Conservation (phyloP, 495 filamentous ascomycete species). For the Aspergillus sparsus region DNA sequence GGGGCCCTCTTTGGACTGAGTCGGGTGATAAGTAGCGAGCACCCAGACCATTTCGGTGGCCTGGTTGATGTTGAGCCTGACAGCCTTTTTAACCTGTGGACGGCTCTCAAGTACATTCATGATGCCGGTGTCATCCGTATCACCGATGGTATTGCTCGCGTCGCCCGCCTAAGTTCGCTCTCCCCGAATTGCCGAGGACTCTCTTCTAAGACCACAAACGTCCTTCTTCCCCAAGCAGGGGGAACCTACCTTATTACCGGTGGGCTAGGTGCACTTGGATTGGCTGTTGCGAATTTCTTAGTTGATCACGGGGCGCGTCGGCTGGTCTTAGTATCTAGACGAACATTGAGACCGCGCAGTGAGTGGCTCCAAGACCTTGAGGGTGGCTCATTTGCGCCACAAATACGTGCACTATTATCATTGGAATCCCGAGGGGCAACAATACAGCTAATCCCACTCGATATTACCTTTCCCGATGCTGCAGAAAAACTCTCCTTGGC, state of each 20-base stretch:
- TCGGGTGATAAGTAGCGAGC: slow-evolving; percentile 42
- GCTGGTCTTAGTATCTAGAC: slow-evolving; percentile 44
- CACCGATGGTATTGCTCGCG: slow-evolving; percentile 41
- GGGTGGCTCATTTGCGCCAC: too few relatives aligned
- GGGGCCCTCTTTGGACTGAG: slow-evolving; percentile 38
- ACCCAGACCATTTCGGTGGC: slow-evolving; percentile 39
- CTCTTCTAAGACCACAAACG: too few relatives aligned
- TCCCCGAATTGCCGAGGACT: slow-evolving; percentile 19
- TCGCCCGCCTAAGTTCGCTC: slow-evolving; percentile 34
- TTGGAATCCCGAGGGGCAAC: slow-evolving; percentile 25
- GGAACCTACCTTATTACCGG: slow-evolving; percentile 52
- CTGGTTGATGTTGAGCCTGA: slow-evolving; percentile 40
- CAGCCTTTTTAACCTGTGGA: slow-evolving; percentile 26
- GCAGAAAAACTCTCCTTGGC: slow-evolving; percentile 16
- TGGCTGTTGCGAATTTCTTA: slow-evolving; percentile 38
- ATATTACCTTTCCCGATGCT: slow-evolving; percentile 26
- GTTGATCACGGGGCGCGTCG: slow-evolving; percentile 44
- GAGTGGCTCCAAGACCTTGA: too few relatives aligned
- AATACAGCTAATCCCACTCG: slow-evolving; percentile 29
- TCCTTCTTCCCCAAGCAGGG: slow-evolving; percentile 31
- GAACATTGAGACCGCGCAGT: slow-evolving; percentile 31
- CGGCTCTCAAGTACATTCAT: slow-evolving; percentile 37
- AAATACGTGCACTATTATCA: not conserved
- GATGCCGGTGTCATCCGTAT: slow-evolving; percentile 47
- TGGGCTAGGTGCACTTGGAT: slow-evolving; percentile 46